Base-by-base conservation (phyloP, 2,329 filamentous ascomycete genomes). In the Tolypocladium amazonense region DNA sequence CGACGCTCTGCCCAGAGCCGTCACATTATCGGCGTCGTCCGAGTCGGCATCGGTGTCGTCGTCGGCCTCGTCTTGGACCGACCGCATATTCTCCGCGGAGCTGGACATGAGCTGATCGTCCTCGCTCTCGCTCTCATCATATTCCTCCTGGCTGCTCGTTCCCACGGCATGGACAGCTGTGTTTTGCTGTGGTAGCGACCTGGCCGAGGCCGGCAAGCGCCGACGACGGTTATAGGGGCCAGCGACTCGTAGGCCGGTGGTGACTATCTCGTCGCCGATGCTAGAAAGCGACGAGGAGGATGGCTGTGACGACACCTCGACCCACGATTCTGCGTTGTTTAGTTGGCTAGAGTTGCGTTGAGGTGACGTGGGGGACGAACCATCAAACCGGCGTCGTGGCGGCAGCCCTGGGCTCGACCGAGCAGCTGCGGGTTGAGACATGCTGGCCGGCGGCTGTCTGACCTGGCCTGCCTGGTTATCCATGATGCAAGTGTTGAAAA, bases 201-300 rank as follows among this genome's bases (percentile, higher is more conserved):
- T 67, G 27, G 69, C 63, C 12, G 71, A 65, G 15, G 66, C 63
- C 38, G 72, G 72, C 55, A 71, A 63, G 54, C 81, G 81, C 59
- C 88, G 85, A 61, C 88, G 83, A 30, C 84, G 81, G 30, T 79
- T 74, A 65, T 85, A 84, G 54, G 84, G 81, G 66, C 82, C 81
- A 64, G 89, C 87, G 58, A 97, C 87, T 58, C 86, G 85, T 50
- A 97, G 81, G 33, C 92, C 92, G 6, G 90, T 94, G 2, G 91
- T 96, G 64, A 96, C 88, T 65, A 96, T 93, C 69, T 97, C 92
- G 65, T 96, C 92, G 63, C 83, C 84, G 70, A 88, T 86, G 58
- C 86, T 96, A 25, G 92, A 96, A 15, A 96, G 79, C 18, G 92
- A 97, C 2, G 93, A 96, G 2, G 93, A 96, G 0, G 93, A 97